Evolutionary conservation across 148 eudicot species (phyloP), one percentile per base, ranked within the genome.

Genomic region (Polygonum aviculare): DNA sequence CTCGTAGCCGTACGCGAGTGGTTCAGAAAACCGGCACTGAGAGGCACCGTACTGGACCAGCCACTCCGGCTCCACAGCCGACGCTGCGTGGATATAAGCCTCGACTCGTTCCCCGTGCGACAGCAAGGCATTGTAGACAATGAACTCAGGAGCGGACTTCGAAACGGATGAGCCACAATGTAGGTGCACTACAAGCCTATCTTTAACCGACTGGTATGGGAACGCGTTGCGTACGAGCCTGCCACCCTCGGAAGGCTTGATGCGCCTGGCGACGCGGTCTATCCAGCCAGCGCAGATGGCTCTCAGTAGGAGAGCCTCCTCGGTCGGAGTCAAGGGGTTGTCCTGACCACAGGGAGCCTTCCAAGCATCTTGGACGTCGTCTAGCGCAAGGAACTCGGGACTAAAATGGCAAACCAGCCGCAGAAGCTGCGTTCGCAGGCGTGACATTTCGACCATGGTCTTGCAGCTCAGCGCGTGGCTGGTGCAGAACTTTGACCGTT

Each of bases 271-370:
- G 76, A 92, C 91, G 81, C 96, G 84, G 80, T 92, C 97, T 47
- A 89, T 91, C 98, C 97, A 95, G 67, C 98, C 97, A 47, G 93
- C 92, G 85, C 97, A 95, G 69, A 95, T 92, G 54, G 97, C 92
- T 82, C 86, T 89, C 55, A 97, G 84, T 79, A 95, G 76, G 41
- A 95, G 85, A 76, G 84, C 88, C 73, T 95, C 96, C 81, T 92
- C 98, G 18, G 60, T 75, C 41, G 74, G 73, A 21, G 44, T n/a
- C 57, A 95, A 84, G 69, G 90, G 91, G 55, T 79, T 59, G 73
- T 90, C 87, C n/a, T 88, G 77, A 44, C 76, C 78, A 44, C 77
- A 83, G 2, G 51, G 57, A 54, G 77, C 75, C 78, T 75, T 86
- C 98, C 98, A 92, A 74, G 86, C 80, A 77, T 44, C 21, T 75